A percentile compares a stretch with the other conserved stretches of the same genome.
Conservation (phyloP, 345 rosid species). For the Rhizophora apiculata region DNA sequence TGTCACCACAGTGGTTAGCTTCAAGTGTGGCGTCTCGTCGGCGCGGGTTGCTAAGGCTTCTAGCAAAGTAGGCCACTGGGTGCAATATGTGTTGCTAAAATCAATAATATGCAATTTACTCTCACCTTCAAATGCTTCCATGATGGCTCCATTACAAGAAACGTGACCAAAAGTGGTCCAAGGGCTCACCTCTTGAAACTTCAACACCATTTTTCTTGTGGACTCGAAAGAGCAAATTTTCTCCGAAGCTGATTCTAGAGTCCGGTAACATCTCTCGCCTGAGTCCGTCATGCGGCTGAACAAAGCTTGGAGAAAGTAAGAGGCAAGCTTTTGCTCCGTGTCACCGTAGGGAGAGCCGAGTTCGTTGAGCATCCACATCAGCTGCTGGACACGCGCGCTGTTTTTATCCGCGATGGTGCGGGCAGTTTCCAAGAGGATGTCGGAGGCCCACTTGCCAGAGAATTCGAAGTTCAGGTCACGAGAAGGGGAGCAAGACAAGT, state of each 20-base stretch:
- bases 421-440: constrained; percentile 54
- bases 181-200: constrained; percentile 92
- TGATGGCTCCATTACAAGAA: constrained; percentile 81
- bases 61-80: constrained; percentile 97
- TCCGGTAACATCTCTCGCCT: constrained; percentile 62
- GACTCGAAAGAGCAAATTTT: constrained; percentile 76
- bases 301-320: constrained; percentile 86
- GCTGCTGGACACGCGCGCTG: constrained; percentile 63
- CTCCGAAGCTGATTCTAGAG: constrained; percentile 61
- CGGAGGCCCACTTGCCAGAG: constrained; percentile 71
- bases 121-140: constrained; percentile 91
- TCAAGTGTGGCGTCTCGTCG: constrained; percentile 81
- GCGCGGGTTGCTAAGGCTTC: constrained; percentile 95
- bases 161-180: constrained; percentile 99
- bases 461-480: constrained; percentile 53
- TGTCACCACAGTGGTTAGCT: constrained; percentile 63
- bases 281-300: constrained; percentile 81
- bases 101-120: constrained; percentile 75
- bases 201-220: constrained; percentile 68
- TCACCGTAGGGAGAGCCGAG: constrained; percentile 87
- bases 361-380: constrained; percentile 94
- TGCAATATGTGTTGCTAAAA: constrained; percentile 85
- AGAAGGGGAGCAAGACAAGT: constrained; percentile 48
- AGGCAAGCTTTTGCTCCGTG: constrained; percentile 71
- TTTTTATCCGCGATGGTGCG: constrained; percentile 63